Evolutionary conservation across 768 basidiomycete species (phyloP), one percentile per base, ranked within the genome.

Genomic region (Boletus vermiculosoides): DNA sequence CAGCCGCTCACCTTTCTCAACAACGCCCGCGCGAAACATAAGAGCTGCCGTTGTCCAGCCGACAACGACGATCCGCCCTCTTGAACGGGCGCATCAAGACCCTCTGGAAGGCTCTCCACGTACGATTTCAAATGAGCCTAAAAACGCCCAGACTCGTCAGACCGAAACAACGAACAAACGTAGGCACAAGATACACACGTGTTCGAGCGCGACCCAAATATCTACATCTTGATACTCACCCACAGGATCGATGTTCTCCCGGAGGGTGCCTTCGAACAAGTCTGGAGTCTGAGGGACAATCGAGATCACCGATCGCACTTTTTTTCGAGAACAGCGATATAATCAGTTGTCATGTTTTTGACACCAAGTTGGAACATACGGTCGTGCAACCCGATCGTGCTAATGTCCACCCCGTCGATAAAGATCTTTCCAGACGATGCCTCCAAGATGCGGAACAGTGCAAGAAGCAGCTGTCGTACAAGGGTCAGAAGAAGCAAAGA

Each of bases 171-270:
- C 11, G 6, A 10, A 31, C 12, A 0, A 9, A 23, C 2, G 9
- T 15, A 23, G 16, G 12, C 4, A 2, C 2, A 1, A 16, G 34
- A 20, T 8, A 58, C 64, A 9, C 13, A 78, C 80, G 71, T 94
- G 88, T 59, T 84, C 82, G 33, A 98, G 78, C 11, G 95, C 92
- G 15, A 74, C 74, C 96, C 96, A 98, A 25, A 98, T 91, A 57
- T 92, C 88, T 2, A 74, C 80, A 71, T 98, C 95, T 18, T 79
- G 76, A 58, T 90, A 75, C 55, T 80, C 76, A 1, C 88, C 87
- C 18, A 89, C 80, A 10, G 94, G 95, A 70, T 97, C 95, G 54
- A 97, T 88, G 66, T 97, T 97, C 62, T 93, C 86, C 53, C 92
- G 82, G 15, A 93, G 71, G 0, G 86, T 86, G 4, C 88, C 88